These are phyloP conservation scores for Davidsoniella australis DNA, from an alignment of 2,329 filamentous ascomycete species.

Conservation along the genomic window DNA sequence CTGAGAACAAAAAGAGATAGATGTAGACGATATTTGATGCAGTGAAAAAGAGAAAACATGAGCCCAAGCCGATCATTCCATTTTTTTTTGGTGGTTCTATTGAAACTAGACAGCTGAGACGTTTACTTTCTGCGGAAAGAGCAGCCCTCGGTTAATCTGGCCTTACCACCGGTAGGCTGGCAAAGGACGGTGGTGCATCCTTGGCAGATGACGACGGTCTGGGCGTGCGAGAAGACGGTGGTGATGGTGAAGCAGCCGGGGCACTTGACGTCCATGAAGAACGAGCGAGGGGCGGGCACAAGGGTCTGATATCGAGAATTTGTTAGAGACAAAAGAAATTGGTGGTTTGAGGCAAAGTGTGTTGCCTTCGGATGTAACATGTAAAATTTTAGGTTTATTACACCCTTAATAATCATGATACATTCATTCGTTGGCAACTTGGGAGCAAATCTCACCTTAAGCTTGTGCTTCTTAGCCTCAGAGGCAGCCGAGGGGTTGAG, in stretches of 20 bases:
- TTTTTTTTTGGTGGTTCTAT: conserved; percentile 13
- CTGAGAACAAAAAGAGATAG: conserved; percentile 25
- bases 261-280: conserved; percentile 99
- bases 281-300: conserved; percentile 90
- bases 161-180: conserved; percentile 99
- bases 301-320: conserved; percentile 44
- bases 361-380: background rate
- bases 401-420: background rate
- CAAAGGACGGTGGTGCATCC: conserved; percentile 99
- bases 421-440: background rate
- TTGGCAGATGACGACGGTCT: conserved; percentile 99
- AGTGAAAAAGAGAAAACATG: conserved; percentile 9
- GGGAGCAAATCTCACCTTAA: conserved; percentile 55
- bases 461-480: conserved; percentile 99
- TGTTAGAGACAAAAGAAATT: conserved; percentile 14
- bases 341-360: background rate
- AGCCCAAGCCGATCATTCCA: conserved; percentile 13
- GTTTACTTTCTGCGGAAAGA: conserved; percentile 99
- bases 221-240: conserved; percentile 99
- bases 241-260: conserved; percentile 99
- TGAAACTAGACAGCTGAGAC: conserved; percentile 18
- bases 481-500: conserved; percentile 95
- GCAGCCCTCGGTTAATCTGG: conserved; percentile 97
- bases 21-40: conserved; percentile 16
- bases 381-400: background rate